Percentiles rank a stretch among this genome's conserved stretches.
phyloP scores from a whole-genome alignment of 352 stramenopile species.

The Phytopythium litorale region DNA sequence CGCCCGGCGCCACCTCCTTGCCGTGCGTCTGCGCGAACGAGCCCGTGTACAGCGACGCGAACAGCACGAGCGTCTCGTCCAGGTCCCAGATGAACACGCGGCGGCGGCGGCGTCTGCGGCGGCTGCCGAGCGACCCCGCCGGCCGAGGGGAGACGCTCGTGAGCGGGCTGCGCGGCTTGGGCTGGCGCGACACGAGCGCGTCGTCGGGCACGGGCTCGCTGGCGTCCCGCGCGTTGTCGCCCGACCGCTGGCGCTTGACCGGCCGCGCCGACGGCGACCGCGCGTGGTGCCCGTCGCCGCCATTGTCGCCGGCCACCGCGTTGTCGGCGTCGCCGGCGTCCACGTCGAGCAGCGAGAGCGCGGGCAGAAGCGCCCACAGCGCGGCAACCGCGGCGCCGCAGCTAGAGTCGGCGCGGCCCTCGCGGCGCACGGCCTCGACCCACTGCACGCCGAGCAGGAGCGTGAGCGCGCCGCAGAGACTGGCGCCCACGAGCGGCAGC shows the following conservation, averaged over 20 bases:
- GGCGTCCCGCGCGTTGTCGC: constrained; percentile 1
- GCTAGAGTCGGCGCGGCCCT: neutral
- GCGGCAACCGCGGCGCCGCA: constrained; percentile 1
- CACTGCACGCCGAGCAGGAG: constrained; percentile 52
- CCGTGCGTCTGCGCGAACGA: constrained; percentile 57
- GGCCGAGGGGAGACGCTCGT: neutral
- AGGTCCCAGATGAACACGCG: constrained; percentile 83
- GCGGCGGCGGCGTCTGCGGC: constrained; percentile 8
- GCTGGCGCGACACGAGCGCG: neutral
- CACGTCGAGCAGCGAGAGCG: neutral
- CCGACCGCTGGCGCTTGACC: constrained; percentile 35
- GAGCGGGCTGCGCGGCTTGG: neutral
- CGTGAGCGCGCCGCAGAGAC: constrained; percentile 53
- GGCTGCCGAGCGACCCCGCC: neutral
- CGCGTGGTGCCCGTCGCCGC: constrained; percentile 4
- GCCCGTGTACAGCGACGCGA: constrained; percentile 76
- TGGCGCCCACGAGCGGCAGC: constrained; percentile 58
- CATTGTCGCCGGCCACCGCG: constrained; percentile 7
- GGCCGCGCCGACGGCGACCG: constrained; percentile 21
- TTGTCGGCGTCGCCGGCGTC: neutral
- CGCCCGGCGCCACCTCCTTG: constrained; percentile 52
- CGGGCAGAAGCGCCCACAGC: constrained; percentile 6
- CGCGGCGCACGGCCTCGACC: constrained; percentile 44
- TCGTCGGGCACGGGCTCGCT: neutral
- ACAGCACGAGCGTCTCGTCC: constrained; percentile 80